These are phyloP conservation scores for Didymellaceae sp. DNA, from an alignment of 2,329 filamentous ascomycete genomes.

Conservation along the genomic window DNA sequence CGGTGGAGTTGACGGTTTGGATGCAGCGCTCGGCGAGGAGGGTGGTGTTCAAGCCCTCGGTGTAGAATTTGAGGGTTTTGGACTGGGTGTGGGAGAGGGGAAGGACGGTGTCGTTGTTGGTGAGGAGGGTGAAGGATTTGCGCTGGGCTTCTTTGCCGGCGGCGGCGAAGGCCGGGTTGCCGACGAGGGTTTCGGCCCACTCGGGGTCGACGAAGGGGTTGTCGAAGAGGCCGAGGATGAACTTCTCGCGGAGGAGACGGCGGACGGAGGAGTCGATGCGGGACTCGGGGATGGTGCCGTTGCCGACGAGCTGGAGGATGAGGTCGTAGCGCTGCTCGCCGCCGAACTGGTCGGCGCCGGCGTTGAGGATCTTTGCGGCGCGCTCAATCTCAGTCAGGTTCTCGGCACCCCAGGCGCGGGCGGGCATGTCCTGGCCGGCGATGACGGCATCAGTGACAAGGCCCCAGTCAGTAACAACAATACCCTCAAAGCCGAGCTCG, in stretches of 20 bases:
- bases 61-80: conserved; percentile 41
- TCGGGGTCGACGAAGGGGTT: conserved; percentile 58
- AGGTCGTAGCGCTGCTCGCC: conserved; percentile 59
- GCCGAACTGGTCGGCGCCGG: conserved; percentile 61
- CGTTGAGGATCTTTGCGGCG: conserved; percentile 54
- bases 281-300: conserved; percentile 51
- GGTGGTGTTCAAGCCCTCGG: conserved; percentile 45
- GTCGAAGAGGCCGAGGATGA: conserved; percentile 60
- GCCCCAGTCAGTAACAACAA: conserved; percentile 62
- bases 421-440: conserved; percentile 54
- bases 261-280: conserved; percentile 57
- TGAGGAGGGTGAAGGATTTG: conserved; percentile 47
- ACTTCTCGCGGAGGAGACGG: conserved; percentile 59
- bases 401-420: conserved; percentile 60
- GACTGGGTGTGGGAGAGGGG: conserved; percentile 40
- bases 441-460: conserved; percentile 57
- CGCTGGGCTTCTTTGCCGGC: conserved; percentile 49
- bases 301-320: conserved; percentile 55
- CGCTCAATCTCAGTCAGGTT: conserved; percentile 53
- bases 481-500: conserved; percentile 59
- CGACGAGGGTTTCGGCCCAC: conserved; percentile 51
- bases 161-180: conserved; percentile 53
- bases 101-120: conserved; percentile 42
- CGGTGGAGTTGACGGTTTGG: conserved; percentile 42
- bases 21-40: conserved; percentile 42